Base-by-base conservation (phyloP, 305 asterid species). In the Withania somnifera region DNA sequence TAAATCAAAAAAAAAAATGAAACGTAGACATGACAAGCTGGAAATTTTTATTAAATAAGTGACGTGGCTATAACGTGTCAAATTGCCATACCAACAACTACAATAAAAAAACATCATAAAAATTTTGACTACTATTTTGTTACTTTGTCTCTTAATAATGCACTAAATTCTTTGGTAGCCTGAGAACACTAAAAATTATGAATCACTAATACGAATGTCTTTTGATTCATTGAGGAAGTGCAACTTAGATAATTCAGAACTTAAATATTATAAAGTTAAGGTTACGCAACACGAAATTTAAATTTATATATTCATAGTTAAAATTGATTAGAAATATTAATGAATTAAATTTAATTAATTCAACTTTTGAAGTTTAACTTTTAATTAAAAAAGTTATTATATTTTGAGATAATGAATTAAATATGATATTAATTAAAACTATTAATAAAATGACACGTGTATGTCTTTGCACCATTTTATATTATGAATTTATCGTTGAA, bases 291-390 rank as follows among this genome's bases (percentile, higher is more conserved):
- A n/a, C n/a, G n/a, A n/a, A n/a, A n/a, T n/a, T n/a, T n/a, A n/a
- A n/a, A n/a, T n/a, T n/a, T n/a, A 50, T 58, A 24, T 24, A 2
- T 58, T 11, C 5, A 22, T 4, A 24, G 4, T 22, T 4, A 4
- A 56, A 0, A 57, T 58, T 5, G 0, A 58, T 56, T 0, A 56
- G 4, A 20, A 0, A 0, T 20, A 20, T 56, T 0, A 4, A 0
- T 56, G 15, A 56, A 8, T 56, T 1, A 56, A 56, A 56, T 56
- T 56, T 20, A 1, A 56, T 20, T 56, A 0, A 2, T 56, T 56
- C 0, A 0, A 56, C 1, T 4, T 56, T n/a, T 6, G 8, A 7
- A 1, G 7, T 1, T 56, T 34, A 34, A 34, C 6, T 2, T 34
- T n/a, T n/a, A n/a, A 6, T 53, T 0, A 53, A 53, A 9, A 9